Evolutionary conservation across 1,284 basidiomycete species (phyloP).

Genomic region (Fomitopsis pinicola): DNA sequence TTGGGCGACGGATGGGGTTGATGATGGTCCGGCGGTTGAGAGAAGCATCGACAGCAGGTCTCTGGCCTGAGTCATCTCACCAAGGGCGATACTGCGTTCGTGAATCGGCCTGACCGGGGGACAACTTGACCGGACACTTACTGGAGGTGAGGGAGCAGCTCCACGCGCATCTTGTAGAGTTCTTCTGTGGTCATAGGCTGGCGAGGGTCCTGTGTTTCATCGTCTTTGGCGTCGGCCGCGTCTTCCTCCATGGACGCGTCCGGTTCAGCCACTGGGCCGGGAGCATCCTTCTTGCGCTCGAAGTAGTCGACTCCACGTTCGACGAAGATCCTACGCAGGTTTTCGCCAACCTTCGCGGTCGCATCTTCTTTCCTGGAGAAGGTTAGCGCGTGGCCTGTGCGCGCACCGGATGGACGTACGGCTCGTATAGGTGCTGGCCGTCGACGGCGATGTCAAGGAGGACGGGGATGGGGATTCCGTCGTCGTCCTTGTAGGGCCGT

Average conservation of each 20-base stretch:
- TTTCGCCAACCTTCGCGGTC: conserved; percentile 51
- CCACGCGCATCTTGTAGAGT: conserved; percentile 64
- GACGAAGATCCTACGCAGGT: conserved; percentile 61
- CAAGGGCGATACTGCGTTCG: conserved; percentile 55
- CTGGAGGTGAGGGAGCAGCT: conserved; percentile 68
- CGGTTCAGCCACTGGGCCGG: conserved; percentile 7
- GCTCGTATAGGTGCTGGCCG: conserved; percentile 63
- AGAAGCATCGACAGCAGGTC: conserved; percentile 59
- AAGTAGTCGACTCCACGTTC: conserved; percentile 76
- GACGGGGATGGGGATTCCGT: conserved; percentile 54
- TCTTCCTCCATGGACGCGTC: conserved; percentile 23
- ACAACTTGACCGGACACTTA: conserved; percentile 32
- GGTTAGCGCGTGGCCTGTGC: conserved; percentile 3
- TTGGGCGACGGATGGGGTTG: conserved; percentile 2
- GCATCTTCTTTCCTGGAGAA: conserved; percentile 46
- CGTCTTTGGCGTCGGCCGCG: conserved; percentile 23
- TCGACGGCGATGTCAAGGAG: conserved; percentile 67
- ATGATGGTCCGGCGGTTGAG: conserved; percentile 8
- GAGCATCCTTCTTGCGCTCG: conserved; percentile 42
- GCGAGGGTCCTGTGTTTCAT: conserved; percentile 27
- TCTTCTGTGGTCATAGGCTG: conserved; percentile 67
- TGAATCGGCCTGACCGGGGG: conserved; percentile 11
- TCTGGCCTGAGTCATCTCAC: conserved; percentile 73
- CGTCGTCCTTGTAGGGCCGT: conserved; percentile 73
- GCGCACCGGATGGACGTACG: conserved; percentile 37